Evolutionary conservation across 768 basidiomycete species (phyloP), one percentile per base, ranked within the genome.

Genomic region (Podaxis carcinomalis): DNA sequence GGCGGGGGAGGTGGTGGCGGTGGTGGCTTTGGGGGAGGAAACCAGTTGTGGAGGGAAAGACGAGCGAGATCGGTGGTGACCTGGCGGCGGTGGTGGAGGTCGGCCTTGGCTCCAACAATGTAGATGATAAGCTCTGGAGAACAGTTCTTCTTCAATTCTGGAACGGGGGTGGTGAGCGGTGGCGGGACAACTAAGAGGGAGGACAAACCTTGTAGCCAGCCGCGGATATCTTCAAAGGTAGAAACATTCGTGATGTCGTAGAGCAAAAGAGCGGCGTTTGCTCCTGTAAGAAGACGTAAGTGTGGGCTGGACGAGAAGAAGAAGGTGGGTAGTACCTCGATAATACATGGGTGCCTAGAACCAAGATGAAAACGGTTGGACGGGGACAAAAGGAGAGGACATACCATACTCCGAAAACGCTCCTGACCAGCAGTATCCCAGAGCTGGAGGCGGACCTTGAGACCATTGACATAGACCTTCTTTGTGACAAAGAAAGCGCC

Each of bases 381-480:
- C 57, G 52, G 56, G 62, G 44, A 54, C 51, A 57, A 49, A 66
- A 47, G 64, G 64, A 64, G 52, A 62, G 58, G 61, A 75, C 85
- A 46, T 63, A 91, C 91, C 90, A 95, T 92, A 70, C 89, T 90
- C 63, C 93, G 83, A 73, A 95, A 95, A 63, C 93, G 80, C 79
- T 95, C 93, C 80, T 95, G 93, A 32, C 93, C 93, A 57, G 93
- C 94, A 64, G 94, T 93, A 70, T 95, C 93, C 93, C 93, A 93
- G 60, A 93, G 79, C 74, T 93, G 92, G 59, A 93, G 78, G 60
- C 92, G 84, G 13, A 97, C 93, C 72, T 90, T 90, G 68, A 91
- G 80, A 59, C 91, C 92, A 65, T 93, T 86, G 65, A 95, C 81
- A 71, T 84, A 81, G 53, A 93, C 87, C 77, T 95, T 95, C 83